Evolutionary conservation across 768 basidiomycete species (phyloP).

Genomic region (Hygrocybe coccinea): DNA sequence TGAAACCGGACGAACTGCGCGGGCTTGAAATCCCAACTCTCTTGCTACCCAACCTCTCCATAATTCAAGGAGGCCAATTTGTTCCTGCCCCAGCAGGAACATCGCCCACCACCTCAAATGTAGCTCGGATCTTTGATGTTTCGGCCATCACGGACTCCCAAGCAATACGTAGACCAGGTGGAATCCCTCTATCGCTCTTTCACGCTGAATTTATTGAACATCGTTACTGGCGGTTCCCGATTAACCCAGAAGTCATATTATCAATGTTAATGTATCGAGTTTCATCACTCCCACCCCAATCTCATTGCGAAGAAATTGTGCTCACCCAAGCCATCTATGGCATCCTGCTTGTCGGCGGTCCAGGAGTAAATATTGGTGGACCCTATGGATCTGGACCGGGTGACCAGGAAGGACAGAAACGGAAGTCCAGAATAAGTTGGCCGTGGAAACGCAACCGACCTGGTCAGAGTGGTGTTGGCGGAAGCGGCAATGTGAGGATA

Average conservation of each 20-base stretch:
- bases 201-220: not conserved
- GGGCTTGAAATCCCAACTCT: not conserved
- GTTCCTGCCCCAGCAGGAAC: not conserved
- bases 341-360: not conserved
- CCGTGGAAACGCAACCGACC: not conserved
- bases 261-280: not conserved
- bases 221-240: conserved; percentile 1
- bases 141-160: not conserved
- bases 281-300: not conserved
- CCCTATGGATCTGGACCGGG: too few relatives aligned
- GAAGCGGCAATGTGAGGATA: not conserved
- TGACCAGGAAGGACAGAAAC: too few relatives aligned
- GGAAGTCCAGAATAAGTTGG: too few relatives aligned
- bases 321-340: not conserved
- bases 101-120: not conserved
- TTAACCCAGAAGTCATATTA: not conserved
- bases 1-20: not conserved
- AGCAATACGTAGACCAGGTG: too few relatives aligned
- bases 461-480: not conserved
- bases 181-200: not conserved
- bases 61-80: not conserved
- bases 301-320: not conserved
- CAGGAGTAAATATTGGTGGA: too few relatives aligned
- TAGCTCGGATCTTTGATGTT: not conserved
- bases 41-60: not conserved